phyloP scores from a whole-genome alignment of 2,329 filamentous ascomycete genomes.

The Didymella glomerata region DNA sequence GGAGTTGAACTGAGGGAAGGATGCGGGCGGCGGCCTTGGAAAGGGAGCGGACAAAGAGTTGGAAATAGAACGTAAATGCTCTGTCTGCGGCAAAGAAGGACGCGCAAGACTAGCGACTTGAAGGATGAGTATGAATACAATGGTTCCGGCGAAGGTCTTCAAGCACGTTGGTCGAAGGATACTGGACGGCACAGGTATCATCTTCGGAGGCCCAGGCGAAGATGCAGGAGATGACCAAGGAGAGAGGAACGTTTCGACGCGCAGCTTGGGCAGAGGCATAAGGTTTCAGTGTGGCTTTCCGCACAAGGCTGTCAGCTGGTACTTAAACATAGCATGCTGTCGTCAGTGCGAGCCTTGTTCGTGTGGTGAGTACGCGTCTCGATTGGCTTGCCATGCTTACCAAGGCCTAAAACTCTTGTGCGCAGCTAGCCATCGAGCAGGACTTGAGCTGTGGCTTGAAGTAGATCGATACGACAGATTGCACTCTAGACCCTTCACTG shows the following conservation, averaged over 20 bases:
- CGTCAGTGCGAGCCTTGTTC: neutral
- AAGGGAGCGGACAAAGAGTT: conserved; percentile 22
- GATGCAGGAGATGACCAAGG: neutral
- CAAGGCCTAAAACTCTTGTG: conserved; percentile 1
- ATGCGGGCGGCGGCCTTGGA: conserved; percentile 7
- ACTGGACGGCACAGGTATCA: neutral
- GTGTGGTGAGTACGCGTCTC: neutral
- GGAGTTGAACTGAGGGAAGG: conserved; percentile 23
- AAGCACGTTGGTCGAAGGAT: conserved; percentile 1
- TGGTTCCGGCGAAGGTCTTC: neutral
- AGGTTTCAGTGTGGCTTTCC: neutral
- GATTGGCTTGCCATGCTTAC: conserved; percentile 1
- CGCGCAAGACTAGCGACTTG: neutral
- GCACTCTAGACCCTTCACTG: neutral
- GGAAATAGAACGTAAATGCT: neutral
- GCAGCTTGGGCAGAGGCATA: neutral
- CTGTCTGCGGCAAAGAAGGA: neutral
- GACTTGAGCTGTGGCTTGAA: neutral
- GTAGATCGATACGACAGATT: neutral
- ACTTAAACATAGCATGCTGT: neutral
- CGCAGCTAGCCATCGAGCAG: neutral
- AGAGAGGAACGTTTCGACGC: neutral
- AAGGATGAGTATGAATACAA: conserved; percentile 1
- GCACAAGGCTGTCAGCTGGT: neutral
- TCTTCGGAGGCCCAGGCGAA: neutral